Percentiles rank a stretch among this genome's conserved stretches.
Evolutionary conservation across 2,329 filamentous ascomycete genomes (phyloP).

Genomic region (Cadophora sp.): DNA sequence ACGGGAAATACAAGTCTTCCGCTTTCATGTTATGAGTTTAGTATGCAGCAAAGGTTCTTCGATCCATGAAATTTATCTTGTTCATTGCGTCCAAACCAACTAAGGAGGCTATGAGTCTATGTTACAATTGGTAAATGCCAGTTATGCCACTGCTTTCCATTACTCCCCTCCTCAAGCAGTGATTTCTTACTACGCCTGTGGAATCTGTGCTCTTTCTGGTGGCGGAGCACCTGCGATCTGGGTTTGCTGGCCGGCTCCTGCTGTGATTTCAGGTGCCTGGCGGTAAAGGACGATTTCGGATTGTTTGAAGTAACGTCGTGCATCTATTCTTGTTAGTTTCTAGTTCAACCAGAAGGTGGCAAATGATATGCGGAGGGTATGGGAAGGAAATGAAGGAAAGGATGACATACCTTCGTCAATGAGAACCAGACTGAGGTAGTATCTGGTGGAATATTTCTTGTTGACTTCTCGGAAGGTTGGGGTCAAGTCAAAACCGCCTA

Average conservation of each 20-base stretch:
- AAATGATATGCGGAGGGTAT: not conserved
- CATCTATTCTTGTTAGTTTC: slow-evolving; percentile 64
- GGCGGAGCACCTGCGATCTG: slow-evolving; percentile 44
- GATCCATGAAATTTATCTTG: slow-evolving; percentile 16
- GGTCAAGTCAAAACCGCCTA: slow-evolving; percentile 96
- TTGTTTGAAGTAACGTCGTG: slow-evolving; percentile 97
- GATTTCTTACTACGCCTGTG: slow-evolving; percentile 25
- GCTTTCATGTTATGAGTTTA: not conserved
- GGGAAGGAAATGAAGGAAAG: not conserved
- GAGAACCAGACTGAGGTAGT: slow-evolving; percentile 94
- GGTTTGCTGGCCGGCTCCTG: slow-evolving; percentile 43
- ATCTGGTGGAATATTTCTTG: slow-evolving; percentile 99
- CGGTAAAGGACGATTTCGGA: slow-evolving; percentile 97
- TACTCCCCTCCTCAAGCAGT: slow-evolving; percentile 17
- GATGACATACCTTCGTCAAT: slow-evolving; percentile 81
- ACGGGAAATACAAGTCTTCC: not conserved
- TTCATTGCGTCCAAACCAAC: slow-evolving; percentile 11
- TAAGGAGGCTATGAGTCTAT: slow-evolving; percentile 31
- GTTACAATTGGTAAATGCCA: slow-evolving; percentile 34
- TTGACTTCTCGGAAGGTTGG: slow-evolving; percentile 99
- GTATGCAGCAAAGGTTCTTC: not conserved
- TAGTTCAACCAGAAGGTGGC: not conserved
- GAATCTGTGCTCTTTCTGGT: slow-evolving; percentile 38
- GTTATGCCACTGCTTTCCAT: slow-evolving; percentile 23
- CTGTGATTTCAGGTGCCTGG: slow-evolving; percentile 68